phyloP scores from a whole-genome alignment of 768 basidiomycete species.

The Tricholoma saponaceum region DNA sequence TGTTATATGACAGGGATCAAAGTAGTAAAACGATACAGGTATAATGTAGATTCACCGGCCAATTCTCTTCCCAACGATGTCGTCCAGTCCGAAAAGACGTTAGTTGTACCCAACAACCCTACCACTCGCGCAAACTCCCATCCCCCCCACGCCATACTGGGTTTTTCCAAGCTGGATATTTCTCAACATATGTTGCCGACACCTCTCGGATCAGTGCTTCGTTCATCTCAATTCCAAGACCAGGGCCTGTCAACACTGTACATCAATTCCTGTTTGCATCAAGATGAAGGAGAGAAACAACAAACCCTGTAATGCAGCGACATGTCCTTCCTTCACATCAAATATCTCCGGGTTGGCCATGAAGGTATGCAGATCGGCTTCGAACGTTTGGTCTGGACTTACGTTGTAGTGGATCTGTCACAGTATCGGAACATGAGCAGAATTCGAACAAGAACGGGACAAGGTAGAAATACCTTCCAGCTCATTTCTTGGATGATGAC shows the following conservation, averaged over 20 bases:
- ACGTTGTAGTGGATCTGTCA: slow-evolving; percentile 62
- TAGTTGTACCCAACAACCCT: too few species aligned
- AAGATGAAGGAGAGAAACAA: too few species aligned
- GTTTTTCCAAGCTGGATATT: slow-evolving; percentile 51
- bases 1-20: too few species aligned
- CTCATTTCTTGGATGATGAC: slow-evolving; percentile 51
- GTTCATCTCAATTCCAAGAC: slow-evolving; percentile 43
- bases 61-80: too few species aligned
- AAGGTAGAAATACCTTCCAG: slow-evolving; percentile 37
- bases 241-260: slow-evolving; percentile 26
- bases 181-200: slow-evolving; percentile 30
- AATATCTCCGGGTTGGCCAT: slow-evolving; percentile 49
- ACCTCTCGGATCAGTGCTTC: slow-evolving; percentile 46
- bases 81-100: too few species aligned
- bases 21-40: too few species aligned
- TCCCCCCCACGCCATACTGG: slow-evolving; percentile 36
- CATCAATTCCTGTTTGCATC: background rate
- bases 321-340: slow-evolving; percentile 33
- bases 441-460: background rate
- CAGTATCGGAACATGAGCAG: background rate
- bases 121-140: slow-evolving; percentile 45
- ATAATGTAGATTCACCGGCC: too few species aligned
- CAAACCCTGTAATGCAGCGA: too few species aligned
- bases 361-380: slow-evolving; percentile 60
- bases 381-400: slow-evolving; percentile 20